These are phyloP conservation scores for Macrophomina tecta DNA, from an alignment of 2,329 filamentous ascomycete genomes.

Conservation along the genomic window DNA sequence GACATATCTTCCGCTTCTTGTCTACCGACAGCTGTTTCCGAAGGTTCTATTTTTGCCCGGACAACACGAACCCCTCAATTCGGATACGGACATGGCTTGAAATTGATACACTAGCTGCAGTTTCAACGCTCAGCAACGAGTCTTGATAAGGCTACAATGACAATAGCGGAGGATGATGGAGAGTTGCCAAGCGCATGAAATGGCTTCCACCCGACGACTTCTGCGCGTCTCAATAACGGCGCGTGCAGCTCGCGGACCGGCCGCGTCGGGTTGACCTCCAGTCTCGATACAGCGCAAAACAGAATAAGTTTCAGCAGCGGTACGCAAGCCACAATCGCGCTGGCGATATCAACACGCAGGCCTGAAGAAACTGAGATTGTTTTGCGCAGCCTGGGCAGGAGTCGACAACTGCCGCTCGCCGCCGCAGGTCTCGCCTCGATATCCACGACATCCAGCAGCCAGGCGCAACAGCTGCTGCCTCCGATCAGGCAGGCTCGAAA, in stretches of 20 bases:
- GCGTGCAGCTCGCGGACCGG: not conserved
- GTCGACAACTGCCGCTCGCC: not conserved
- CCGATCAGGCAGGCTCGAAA: conserved; percentile 14
- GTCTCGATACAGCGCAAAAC: conserved; percentile 11
- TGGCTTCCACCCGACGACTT: not conserved
- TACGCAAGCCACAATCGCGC: not conserved
- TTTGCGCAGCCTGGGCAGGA: not conserved
- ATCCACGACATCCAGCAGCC: conserved; percentile 3
- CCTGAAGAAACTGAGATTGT: not conserved
- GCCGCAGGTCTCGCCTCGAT: conserved; percentile 1
- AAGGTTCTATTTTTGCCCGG: conserved; percentile 11
- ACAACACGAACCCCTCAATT: not conserved
- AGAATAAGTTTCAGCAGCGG: conserved; percentile 26
- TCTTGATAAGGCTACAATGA: not conserved
- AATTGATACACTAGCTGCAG: conserved; percentile 8
- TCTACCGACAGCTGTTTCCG: not conserved
- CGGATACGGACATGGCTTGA: conserved; percentile 1
- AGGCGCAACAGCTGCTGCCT: conserved; percentile 4
- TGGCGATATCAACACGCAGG: not conserved
- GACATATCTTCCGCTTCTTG: not conserved
- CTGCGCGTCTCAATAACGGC: conserved; percentile 7
- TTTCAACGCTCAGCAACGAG: not conserved
- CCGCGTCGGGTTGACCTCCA: conserved; percentile 3
- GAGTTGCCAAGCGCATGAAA: not conserved
- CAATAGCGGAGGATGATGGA: not conserved